Evolutionary conservation across 371 early-diverging fungal species (phyloP), one percentile per base, ranked within the genome.

Genomic region (Haplosporangium sp.): DNA sequence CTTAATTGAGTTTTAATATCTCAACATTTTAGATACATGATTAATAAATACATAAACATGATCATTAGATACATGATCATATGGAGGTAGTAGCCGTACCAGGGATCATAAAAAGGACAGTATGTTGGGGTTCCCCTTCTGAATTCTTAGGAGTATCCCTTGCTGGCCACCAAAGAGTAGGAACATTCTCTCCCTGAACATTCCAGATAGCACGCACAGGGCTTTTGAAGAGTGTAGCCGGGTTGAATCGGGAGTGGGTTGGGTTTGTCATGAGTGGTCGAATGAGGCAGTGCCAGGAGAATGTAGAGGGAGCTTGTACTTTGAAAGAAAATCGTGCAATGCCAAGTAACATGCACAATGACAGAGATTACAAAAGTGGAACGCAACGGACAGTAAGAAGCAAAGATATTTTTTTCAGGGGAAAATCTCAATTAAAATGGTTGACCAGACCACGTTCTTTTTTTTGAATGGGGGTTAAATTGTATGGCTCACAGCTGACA

Each of bases 141-240:
- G 52, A 5, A n/a, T 40, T 52, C 42, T 66, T 52, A 8, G 65
- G 39, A 9, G 61, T 63, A 10, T 45, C 71, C 38, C 65, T 67
- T 34, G 85, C 84, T 8, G 90, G 88, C 90, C 90, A 89, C 82
- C 87, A 85, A 27, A 87, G 67, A 0, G 90, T 86, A 15, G 88
- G 86, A 0, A 88, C 86, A 9, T 81, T 82, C 27, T 87, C 82
- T n/a, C 84, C 86, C 11, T 81, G 79, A 52, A 88, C 85, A 27
- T 87, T 83, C 87, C 88, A 88, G 47, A 81, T 71, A 5, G 85
- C 84, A 17, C 85, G 82, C 39, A 88, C 70, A 27, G 88, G 88
- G 19, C 79, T 82, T 52, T 75, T 67, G 69, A 83, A 77, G 55
- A 77, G 77, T 10, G 74, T 65, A 40, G 67, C 77, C 20, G 76